Evolutionary conservation across 2,329 filamentous ascomycete species (phyloP).

Genomic region (Bipolaris gigantea): DNA sequence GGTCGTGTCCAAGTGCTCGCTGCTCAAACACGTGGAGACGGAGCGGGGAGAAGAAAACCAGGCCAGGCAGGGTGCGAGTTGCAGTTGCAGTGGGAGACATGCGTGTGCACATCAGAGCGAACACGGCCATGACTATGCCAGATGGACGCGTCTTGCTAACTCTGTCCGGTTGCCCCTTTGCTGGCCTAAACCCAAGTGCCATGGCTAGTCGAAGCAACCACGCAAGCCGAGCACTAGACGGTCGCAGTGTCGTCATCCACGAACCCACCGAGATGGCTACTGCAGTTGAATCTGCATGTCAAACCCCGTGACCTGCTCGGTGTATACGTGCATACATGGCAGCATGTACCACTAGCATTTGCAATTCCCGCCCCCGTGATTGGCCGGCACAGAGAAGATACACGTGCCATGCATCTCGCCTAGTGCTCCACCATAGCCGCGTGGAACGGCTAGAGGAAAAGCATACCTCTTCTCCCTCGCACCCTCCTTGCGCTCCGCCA

Average conservation of each 20-base stretch:
- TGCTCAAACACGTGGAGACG: slow-evolving; percentile 25
- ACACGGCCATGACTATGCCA: too few species aligned
- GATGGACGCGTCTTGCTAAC: too few species aligned
- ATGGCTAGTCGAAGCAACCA: not conserved
- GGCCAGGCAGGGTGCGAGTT: slow-evolving; percentile 14
- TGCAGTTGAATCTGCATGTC: not conserved
- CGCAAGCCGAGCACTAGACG: not conserved
- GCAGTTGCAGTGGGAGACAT: not conserved
- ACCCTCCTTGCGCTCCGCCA: not conserved
- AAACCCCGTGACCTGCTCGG: not conserved
- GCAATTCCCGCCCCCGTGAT: not conserved
- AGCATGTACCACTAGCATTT: too few species aligned
- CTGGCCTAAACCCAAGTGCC: not conserved
- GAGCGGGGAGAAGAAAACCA: slow-evolving; percentile 21
- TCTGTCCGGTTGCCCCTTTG: not conserved
- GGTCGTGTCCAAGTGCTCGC: not conserved
- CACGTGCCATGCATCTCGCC: not conserved
- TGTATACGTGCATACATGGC: too few species aligned
- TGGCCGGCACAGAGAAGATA: not conserved
- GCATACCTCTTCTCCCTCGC: not conserved
- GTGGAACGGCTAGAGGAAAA: not conserved
- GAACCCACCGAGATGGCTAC: not conserved
- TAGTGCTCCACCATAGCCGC: not conserved
- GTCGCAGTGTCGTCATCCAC: not conserved
- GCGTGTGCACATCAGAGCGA: slow-evolving; percentile 18